Evolutionary conservation across 2,329 filamentous ascomycete genomes (phyloP).

Genomic region (Penicillium griseofulvum): DNA sequence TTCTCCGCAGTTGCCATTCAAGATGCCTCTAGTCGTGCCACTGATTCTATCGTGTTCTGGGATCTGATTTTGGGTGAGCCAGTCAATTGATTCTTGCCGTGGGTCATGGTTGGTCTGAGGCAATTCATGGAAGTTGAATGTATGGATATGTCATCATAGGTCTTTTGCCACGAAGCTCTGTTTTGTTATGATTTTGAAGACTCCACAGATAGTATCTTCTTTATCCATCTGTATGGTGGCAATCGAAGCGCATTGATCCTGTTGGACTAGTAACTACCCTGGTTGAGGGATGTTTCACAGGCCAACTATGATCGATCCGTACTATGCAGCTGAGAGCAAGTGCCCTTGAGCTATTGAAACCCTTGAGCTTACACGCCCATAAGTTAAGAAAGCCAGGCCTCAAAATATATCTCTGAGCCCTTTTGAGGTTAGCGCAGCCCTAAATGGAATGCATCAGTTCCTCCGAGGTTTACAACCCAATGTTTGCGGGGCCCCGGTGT

Average conservation of each 20-base stretch:
- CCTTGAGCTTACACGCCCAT: no score
- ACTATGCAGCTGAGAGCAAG: neutral
- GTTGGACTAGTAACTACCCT: neutral
- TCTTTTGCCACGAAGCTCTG: conserved; percentile 11
- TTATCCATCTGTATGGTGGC: neutral
- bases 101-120: neutral
- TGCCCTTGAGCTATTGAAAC: no score
- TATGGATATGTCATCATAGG: conserved; percentile 4
- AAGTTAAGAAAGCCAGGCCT: no score
- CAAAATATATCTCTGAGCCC: no score
- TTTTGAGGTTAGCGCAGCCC: no score
- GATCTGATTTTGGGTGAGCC: neutral
- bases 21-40: conserved; percentile 13
- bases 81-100: neutral
- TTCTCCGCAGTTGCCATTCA: conserved; percentile 17
- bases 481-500: neutral
- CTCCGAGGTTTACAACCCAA: neutral
- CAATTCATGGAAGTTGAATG: conserved; percentile 1
- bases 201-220: neutral
- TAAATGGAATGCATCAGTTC: neutral
- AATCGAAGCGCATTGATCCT: neutral
- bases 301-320: no score
- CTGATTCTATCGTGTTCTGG: conserved; percentile 12
- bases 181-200: neutral
- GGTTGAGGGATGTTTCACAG: neutral